Conservation (phyloP, 2,329 filamentous ascomycete genomes). For the Pseudogymnoascus sp. region DNA sequence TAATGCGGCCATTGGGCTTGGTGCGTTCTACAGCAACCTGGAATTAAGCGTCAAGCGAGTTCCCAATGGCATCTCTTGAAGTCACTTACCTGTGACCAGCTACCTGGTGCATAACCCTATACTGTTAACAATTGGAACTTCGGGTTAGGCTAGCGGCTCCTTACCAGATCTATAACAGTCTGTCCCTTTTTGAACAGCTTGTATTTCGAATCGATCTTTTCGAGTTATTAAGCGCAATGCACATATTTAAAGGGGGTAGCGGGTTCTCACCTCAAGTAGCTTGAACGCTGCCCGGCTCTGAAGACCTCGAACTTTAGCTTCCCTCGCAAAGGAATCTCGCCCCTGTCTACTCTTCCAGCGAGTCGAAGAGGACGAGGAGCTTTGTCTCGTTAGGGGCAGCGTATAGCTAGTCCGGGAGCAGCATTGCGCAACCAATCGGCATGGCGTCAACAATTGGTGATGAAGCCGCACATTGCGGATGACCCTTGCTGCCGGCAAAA, state of each 20-base stretch:
- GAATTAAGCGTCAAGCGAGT: slow-evolving; percentile 7
- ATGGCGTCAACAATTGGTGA: not conserved
- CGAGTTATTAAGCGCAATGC: slow-evolving; percentile 8
- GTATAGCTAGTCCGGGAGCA: not conserved
- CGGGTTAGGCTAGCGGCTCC: slow-evolving; percentile 20
- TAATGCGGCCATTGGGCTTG: slow-evolving; percentile 65
- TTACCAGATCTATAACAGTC: slow-evolving; percentile 82
- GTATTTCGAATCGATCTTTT: slow-evolving; percentile 73
- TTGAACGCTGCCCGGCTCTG: slow-evolving; percentile 94
- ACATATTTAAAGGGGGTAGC: slow-evolving; percentile 1
- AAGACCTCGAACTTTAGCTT: slow-evolving; percentile 69
- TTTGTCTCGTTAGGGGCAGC: not conserved
- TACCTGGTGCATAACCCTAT: slow-evolving; percentile 68
- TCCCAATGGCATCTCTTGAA: not conserved
- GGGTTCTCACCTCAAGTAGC: slow-evolving; percentile 60
- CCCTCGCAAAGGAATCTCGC: slow-evolving; percentile 61
- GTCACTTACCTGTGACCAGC: slow-evolving; percentile 56
- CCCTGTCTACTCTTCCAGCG: slow-evolving; percentile 77
- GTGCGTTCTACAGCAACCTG: slow-evolving; percentile 77
- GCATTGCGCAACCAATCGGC: not conserved
- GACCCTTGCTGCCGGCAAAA: not conserved
- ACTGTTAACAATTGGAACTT: slow-evolving; percentile 4
- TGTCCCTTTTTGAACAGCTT: slow-evolving; percentile 70
- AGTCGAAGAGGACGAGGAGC: slow-evolving; percentile 51
- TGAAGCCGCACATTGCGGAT: not conserved